These are phyloP conservation scores for Chlorella sp. DNA, from an alignment of 139 green algal genomes.

Conservation along the genomic window DNA sequence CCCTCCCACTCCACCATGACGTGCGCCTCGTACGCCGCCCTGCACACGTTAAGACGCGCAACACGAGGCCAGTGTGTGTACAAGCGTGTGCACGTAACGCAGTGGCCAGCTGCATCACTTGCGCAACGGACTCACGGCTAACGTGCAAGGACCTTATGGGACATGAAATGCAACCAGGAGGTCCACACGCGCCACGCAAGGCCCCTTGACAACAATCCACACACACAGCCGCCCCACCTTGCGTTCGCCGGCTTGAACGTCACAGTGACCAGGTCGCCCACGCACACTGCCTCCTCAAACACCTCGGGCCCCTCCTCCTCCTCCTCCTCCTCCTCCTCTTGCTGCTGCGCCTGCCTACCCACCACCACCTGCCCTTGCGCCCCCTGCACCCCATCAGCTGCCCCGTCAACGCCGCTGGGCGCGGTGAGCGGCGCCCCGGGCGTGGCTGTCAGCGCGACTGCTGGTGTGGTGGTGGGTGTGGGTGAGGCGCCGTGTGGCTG, in stretches of 20 bases:
- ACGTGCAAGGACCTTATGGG: neutral
- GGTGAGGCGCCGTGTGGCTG: neutral
- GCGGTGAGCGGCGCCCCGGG: neutral
- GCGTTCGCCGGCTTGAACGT: slow-evolving; percentile 20
- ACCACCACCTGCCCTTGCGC: neutral
- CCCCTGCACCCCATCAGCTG: neutral
- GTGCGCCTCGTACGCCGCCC: slow-evolving; percentile 24
- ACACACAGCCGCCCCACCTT: neutral
- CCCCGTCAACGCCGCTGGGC: neutral
- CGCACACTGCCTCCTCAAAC: slow-evolving; percentile 23
- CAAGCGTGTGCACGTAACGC: too few species aligned
- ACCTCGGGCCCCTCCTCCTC: neutral
- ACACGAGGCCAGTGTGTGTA: too few species aligned
- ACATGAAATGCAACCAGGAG: neutral
- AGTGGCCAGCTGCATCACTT: slow-evolving; percentile 1
- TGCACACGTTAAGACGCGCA: neutral
- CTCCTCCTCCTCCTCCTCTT: neutral
- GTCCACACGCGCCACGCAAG: too few species aligned
- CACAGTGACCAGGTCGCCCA: slow-evolving; percentile 38
- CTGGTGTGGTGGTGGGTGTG: neutral
- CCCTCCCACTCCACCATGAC: slow-evolving; percentile 87
- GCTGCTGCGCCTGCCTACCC: neutral
- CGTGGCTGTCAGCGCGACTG: neutral
- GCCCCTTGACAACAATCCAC: too few species aligned
- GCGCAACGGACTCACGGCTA: neutral